Percentiles rank a stretch among this genome's conserved stretches.
These are phyloP conservation scores for Eucalyptus regnans DNA, from an alignment of 345 rosid species.

Conservation along the genomic window DNA sequence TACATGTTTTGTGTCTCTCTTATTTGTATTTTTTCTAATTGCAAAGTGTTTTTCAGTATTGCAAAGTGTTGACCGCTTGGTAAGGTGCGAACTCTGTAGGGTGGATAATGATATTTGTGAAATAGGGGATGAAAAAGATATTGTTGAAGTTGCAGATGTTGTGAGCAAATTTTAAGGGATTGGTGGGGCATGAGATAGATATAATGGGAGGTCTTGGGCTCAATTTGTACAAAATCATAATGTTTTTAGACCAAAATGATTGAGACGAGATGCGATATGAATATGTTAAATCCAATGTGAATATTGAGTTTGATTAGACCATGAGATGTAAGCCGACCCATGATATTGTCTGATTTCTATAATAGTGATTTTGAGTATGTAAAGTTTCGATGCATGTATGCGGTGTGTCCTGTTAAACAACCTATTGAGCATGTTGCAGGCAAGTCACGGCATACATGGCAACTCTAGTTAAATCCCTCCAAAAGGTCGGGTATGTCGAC, in stretches of 20 bases:
- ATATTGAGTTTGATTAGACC: background rate
- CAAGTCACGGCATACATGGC: slow-evolving; percentile 53
- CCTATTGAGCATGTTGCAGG: slow-evolving; percentile 7
- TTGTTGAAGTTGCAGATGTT: background rate
- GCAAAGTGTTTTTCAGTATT: background rate
- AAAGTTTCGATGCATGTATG: background rate
- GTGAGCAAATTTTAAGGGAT: background rate
- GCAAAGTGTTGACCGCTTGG: background rate
- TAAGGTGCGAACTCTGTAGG: background rate
- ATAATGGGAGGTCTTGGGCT: background rate
- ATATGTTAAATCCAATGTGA: background rate
- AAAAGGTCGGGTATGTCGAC: slow-evolving; percentile 39
- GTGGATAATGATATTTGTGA: background rate
- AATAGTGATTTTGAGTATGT: background rate
- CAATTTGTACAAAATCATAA: background rate
- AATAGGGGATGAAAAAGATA: background rate
- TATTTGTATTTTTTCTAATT: background rate
- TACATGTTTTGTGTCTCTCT: background rate
- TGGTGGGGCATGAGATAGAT: background rate
- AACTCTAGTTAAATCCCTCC: slow-evolving; percentile 47
- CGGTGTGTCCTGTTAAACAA: background rate
- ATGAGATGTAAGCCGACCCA: background rate
- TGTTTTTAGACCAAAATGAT: rapidly evolving
- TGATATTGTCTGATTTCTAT: background rate
- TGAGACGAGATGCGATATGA: background rate